A percentile compares a stretch with the other conserved stretches of the same genome.
Conservation (phyloP, 1,284 basidiomycete genomes). For the Ceratobasidium sp. region DNA sequence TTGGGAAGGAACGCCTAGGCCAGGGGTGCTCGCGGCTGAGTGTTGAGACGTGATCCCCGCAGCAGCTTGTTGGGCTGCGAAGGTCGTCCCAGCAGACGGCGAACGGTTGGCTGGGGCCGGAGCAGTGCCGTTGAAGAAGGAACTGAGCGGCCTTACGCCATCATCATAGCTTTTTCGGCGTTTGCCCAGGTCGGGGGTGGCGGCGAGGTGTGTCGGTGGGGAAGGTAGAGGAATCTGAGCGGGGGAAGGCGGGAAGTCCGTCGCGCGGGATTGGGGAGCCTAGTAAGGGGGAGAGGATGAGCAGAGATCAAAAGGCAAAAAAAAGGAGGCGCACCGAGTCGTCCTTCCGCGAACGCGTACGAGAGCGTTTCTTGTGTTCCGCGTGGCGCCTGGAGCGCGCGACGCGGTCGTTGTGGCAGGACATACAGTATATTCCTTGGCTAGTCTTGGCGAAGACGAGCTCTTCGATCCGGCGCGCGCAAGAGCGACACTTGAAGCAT, state of each 20-base stretch:
- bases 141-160: constrained; percentile 56
- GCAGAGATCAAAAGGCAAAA: constrained; percentile 1
- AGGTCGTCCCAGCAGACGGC: background rate
- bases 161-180: constrained; percentile 73
- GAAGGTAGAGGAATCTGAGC: constrained; percentile 16
- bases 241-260: background rate
- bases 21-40: background rate
- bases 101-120: constrained; percentile 1
- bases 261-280: constrained; percentile 28
- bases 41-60: background rate
- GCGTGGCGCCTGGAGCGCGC: constrained; percentile 91
- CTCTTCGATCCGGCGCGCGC: constrained; percentile 95
- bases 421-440: constrained; percentile 99
- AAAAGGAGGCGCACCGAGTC: constrained; percentile 37
- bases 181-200: constrained; percentile 48
- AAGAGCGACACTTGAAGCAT: constrained; percentile 98
- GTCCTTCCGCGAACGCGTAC: constrained; percentile 47
- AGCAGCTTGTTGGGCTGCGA: constrained; percentile 20
- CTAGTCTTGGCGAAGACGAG: constrained; percentile 98
- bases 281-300: background rate
- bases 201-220: constrained; percentile 25
- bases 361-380: constrained; percentile 70
- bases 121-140: constrained; percentile 42
- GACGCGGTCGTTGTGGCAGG: constrained; percentile 97
- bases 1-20: too few species aligned